These are phyloP conservation scores for Dryas integrifolia DNA, from an alignment of 331 rosid species.

Conservation along the genomic window DNA sequence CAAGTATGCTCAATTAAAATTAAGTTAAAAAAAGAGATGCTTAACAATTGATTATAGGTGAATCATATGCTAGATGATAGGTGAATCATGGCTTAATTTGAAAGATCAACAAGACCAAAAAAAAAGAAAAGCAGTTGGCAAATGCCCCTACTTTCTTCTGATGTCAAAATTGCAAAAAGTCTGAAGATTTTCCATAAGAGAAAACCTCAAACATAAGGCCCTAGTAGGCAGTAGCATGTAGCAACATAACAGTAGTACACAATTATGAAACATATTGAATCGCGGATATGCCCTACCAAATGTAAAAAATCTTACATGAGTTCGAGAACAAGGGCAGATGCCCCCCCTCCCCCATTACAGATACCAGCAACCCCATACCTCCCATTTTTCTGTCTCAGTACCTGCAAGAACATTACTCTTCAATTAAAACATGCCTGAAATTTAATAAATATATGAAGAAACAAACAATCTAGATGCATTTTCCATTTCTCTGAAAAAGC, in stretches of 20 bases:
- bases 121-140: too few relatives aligned
- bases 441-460: neutral
- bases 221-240: neutral
- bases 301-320: conserved; percentile 52
- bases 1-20: too few relatives aligned
- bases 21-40: too few relatives aligned
- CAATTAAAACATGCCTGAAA: conserved; percentile 24
- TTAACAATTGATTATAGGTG: too few relatives aligned
- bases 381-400: conserved; percentile 71
- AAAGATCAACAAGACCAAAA: neutral
- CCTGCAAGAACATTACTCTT: conserved; percentile 49
- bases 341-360: conserved; percentile 99
- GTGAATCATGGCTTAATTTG: neutral
- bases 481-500: neutral
- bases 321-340: conserved; percentile 90
- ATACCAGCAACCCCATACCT: conserved; percentile 77
- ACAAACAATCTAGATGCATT: neutral
- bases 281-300: conserved; percentile 22
- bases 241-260: neutral
- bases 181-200: neutral
- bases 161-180: too few relatives aligned
- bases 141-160: neutral
- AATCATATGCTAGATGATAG: too few relatives aligned
- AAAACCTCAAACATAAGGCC: neutral
- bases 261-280: neutral